Evolutionary conservation across 2,329 filamentous ascomycete species (phyloP).

Genomic region (Pseudophaeomoniella oleicola): DNA sequence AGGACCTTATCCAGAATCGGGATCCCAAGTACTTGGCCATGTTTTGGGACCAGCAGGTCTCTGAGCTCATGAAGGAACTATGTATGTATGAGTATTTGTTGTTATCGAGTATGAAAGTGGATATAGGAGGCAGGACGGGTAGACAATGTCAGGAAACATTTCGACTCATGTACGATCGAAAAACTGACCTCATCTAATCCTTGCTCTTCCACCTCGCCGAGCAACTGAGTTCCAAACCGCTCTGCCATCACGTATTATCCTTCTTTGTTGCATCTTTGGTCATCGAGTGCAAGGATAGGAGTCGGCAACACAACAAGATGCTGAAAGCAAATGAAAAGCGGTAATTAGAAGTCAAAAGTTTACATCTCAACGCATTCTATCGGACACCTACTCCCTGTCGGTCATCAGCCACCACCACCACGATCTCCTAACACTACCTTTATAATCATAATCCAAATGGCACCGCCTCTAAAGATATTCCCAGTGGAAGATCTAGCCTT

Average conservation of each 20-base stretch:
- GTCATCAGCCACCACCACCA: no score
- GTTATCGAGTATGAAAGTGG: not conserved
- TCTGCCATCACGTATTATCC: not conserved
- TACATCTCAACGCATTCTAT: no score
- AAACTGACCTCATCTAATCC: not conserved
- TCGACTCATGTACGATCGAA: not conserved
- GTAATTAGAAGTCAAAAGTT: no score
- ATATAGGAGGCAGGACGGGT: not conserved
- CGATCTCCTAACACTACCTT: no score
- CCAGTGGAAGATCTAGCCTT: slow-evolving; percentile 34
- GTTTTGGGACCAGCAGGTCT: not conserved
- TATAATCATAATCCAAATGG: slow-evolving; percentile 34
- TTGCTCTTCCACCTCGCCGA: not conserved
- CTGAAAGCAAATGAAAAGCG: no score
- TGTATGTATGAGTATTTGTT: not conserved
- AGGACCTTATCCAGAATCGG: not conserved
- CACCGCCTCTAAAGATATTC: slow-evolving; percentile 40
- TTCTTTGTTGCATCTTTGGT: not conserved
- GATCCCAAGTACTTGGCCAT: not conserved
- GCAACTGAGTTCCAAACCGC: not conserved
- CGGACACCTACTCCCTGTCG: no score
- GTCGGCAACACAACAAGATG: no score
- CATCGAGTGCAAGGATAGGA: no score
- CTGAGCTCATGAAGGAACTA: not conserved
- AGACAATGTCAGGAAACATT: not conserved